phyloP scores from a whole-genome alignment of 352 stramenopile genomes.

The Pythium insidiosum region DNA sequence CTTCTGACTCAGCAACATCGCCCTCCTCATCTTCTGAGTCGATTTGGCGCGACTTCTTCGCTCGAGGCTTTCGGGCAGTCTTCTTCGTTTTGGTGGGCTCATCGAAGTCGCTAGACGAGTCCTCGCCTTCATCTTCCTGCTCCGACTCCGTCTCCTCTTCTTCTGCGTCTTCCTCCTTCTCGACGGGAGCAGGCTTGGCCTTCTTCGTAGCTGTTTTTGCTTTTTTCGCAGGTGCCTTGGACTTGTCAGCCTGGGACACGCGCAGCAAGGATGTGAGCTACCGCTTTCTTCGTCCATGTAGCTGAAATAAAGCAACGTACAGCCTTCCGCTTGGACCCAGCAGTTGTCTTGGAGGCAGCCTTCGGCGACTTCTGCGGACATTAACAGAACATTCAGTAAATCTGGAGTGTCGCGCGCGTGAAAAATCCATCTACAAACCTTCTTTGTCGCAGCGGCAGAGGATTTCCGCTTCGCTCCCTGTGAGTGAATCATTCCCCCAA shows the following conservation, averaged over 20 bases:
- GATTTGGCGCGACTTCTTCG: conserved; percentile 12
- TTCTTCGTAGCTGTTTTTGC: conserved; percentile 18
- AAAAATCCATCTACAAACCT: conserved; percentile 1
- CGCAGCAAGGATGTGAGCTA: neutral
- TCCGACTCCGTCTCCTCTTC: conserved; percentile 39
- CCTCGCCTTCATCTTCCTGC: conserved; percentile 16
- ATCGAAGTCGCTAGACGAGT: conserved; percentile 72
- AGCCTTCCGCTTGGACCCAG: conserved; percentile 17
- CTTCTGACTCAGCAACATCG: conserved; percentile 16
- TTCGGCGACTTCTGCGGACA: neutral
- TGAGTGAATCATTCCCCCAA: no score
- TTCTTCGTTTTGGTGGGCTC: conserved; percentile 21
- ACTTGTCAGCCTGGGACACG: conserved; percentile 6
- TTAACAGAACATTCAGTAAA: neutral
- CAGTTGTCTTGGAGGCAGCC: conserved; percentile 4
- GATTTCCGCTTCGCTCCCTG: conserved; percentile 19
- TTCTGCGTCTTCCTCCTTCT: conserved; percentile 30
- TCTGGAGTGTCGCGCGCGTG: neutral
- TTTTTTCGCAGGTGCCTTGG: conserved; percentile 13
- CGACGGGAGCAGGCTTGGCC: conserved; percentile 8
- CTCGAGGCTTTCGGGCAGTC: conserved; percentile 9
- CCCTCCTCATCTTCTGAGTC: conserved; percentile 9
- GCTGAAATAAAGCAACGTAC: conserved; percentile 3
- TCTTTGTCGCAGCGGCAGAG: conserved; percentile 1
- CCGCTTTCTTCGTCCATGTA: neutral